A percentile compares a stretch with the other conserved stretches of the same genome.
Evolutionary conservation across 2,329 filamentous ascomycete genomes (phyloP).

Genomic region (Emergomyces africanus): DNA sequence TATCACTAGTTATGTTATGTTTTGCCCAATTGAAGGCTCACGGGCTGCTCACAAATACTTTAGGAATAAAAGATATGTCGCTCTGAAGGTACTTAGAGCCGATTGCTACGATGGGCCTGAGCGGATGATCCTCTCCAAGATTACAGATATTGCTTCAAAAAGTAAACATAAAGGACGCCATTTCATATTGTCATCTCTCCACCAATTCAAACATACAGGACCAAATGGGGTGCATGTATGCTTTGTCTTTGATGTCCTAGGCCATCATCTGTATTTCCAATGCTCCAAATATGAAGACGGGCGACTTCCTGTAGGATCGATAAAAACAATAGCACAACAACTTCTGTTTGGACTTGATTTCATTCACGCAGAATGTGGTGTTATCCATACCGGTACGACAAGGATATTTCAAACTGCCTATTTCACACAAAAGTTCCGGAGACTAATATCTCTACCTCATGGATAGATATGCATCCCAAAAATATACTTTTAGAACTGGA

Average conservation of each 20-base stretch:
- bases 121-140: constrained; percentile 13
- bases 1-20: background rate
- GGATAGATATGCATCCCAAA: constrained; percentile 15
- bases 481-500: constrained; percentile 17
- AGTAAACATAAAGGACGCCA: constrained; percentile 13
- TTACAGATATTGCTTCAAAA: constrained; percentile 8
- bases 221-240: constrained; percentile 19
- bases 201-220: constrained; percentile 17
- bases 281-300: constrained; percentile 13
- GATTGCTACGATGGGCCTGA: constrained; percentile 16
- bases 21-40: background rate
- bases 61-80: constrained; percentile 14
- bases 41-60: constrained; percentile 5
- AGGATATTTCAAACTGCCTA: background rate
- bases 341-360: constrained; percentile 18
- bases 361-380: constrained; percentile 14
- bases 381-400: constrained; percentile 17
- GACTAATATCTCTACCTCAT: constrained; percentile 4
- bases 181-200: constrained; percentile 12
- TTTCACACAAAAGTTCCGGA: background rate
- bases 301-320: constrained; percentile 12
- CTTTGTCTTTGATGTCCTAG: constrained; percentile 17
- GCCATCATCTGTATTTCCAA: constrained; percentile 15
- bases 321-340: constrained; percentile 14
- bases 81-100: constrained; percentile 16